These are phyloP conservation scores for Teratosphaeriaceae sp. DNA, from an alignment of 2,329 filamentous ascomycete genomes.

Conservation along the genomic window DNA sequence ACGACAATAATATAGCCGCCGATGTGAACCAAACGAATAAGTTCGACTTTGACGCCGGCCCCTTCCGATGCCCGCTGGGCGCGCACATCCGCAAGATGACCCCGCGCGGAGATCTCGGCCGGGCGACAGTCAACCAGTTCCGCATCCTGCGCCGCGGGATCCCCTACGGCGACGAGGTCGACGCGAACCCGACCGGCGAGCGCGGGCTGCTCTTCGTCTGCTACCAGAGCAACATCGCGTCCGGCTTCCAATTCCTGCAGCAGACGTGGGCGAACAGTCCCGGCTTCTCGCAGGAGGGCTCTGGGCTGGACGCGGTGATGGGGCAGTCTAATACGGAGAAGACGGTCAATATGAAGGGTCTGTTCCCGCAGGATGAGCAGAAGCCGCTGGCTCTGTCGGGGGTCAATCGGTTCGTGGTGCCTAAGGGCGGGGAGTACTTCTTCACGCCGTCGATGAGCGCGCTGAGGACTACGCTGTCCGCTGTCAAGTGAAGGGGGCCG, in stretches of 20 bases:
- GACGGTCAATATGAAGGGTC: conserved; percentile 20
- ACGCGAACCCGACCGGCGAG: conserved; percentile 26
- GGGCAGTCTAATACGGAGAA: conserved; percentile 23
- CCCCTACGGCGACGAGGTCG: conserved; percentile 32
- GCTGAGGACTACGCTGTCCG: conserved; percentile 15
- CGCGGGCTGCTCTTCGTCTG: conserved; percentile 41
- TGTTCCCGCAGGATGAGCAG: conserved; percentile 21
- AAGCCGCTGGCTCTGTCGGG: conserved; percentile 15
- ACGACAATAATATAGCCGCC: conserved; percentile 28
- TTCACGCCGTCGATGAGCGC: conserved; percentile 38
- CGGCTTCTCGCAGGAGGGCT: conserved; percentile 19
- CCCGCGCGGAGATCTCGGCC: conserved; percentile 33
- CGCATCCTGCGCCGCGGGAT: conserved; percentile 43
- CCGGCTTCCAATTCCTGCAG: conserved; percentile 39
- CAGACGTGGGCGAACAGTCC: conserved; percentile 23
- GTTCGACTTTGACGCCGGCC: conserved; percentile 32
- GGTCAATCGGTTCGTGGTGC: conserved; percentile 34
- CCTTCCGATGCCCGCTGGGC: conserved; percentile 39
- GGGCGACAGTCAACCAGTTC: conserved; percentile 16
- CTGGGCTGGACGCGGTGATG: conserved; percentile 34
- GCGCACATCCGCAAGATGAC: conserved; percentile 45
- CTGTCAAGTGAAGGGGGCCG: conserved; percentile 12
- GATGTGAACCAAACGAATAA: conserved; percentile 27
- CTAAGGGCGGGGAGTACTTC: conserved; percentile 42
- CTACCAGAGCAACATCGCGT: conserved; percentile 38